phyloP scores from a whole-genome alignment of 140 eudicot genomes.

The Stevia rebaudiana region DNA sequence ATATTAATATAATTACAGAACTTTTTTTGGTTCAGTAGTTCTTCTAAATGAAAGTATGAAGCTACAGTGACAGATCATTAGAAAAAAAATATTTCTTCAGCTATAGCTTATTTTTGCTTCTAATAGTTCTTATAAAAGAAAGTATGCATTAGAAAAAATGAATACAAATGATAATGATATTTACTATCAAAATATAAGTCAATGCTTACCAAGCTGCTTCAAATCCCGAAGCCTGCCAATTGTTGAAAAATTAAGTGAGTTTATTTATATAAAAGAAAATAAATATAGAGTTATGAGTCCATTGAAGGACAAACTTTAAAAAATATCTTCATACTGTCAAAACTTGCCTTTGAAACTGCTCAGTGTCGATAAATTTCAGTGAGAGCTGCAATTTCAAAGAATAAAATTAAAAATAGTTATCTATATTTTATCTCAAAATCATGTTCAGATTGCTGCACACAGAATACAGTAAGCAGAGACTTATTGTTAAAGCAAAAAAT shows the following conservation, averaged over 20 bases:
- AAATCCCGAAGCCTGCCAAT: slow-evolving; percentile 77
- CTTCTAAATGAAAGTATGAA: slow-evolving; percentile 2
- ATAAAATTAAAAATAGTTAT: neutral
- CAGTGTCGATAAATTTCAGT: slow-evolving; percentile 86
- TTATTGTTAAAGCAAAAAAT: slow-evolving; percentile 11
- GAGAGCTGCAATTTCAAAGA: slow-evolving; percentile 50
- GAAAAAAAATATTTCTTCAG: neutral
- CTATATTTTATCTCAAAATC: slow-evolving; percentile 4
- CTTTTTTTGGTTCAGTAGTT: slow-evolving; percentile 1
- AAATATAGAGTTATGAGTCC: neutral
- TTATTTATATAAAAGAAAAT: neutral
- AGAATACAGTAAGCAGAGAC: neutral
- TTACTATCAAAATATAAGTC: neutral
- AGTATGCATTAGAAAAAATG: neutral
- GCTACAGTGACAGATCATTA: slow-evolving; percentile 3
- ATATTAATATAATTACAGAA: neutral
- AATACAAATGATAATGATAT: slow-evolving; percentile 4
- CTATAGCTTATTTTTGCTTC: neutral
- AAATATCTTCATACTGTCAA: neutral
- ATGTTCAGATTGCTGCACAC: slow-evolving; percentile 9
- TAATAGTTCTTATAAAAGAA: neutral
- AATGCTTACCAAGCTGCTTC: slow-evolving; percentile 79
- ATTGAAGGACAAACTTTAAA: neutral
- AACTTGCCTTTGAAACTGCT: slow-evolving; percentile 87
- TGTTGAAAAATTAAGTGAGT: slow-evolving; percentile 17